Percentiles rank a stretch among this genome's conserved stretches.
phyloP scores from a whole-genome alignment of 441 rosid genomes.

The Gossypium gossypioides region DNA sequence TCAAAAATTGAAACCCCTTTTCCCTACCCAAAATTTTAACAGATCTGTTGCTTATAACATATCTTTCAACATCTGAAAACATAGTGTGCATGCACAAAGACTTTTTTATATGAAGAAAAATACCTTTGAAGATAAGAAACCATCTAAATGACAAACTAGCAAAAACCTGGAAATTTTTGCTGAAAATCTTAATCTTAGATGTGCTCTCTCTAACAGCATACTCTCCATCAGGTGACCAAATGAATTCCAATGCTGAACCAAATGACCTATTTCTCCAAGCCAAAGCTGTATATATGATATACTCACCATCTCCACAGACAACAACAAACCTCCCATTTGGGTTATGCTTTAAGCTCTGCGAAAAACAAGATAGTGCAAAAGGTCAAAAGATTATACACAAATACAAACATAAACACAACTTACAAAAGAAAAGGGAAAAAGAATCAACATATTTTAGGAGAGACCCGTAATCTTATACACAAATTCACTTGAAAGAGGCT shows the following conservation, averaged over 20 bases:
- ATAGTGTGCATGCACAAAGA: background rate
- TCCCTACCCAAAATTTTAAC: background rate
- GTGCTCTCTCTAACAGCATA: conserved; percentile 96
- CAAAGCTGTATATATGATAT: conserved; percentile 87
- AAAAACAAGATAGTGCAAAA: conserved; percentile 7
- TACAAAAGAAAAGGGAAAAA: background rate
- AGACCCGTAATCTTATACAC: background rate
- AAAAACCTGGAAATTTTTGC: conserved; percentile 87
- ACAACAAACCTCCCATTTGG: conserved; percentile 97
- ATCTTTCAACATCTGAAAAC: background rate
- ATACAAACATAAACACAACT: background rate
- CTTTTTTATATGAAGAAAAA: background rate
- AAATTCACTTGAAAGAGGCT: conserved; percentile 1
- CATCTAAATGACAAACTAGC: conserved; percentile 10
- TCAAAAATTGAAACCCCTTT: background rate
- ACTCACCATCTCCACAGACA: conserved; percentile 98
- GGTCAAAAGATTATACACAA: background rate
- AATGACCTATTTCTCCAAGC: conserved; percentile 99
- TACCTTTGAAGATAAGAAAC: background rate
- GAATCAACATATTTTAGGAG: background rate
- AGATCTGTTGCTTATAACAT: background rate
- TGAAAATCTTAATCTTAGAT: conserved; percentile 83
- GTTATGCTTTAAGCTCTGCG: conserved; percentile 91
- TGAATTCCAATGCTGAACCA: conserved; percentile 94
- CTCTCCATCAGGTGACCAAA: conserved; percentile 96